Percentiles rank a stretch among this genome's conserved stretches.
phyloP scores from a whole-genome alignment of 2,329 filamentous ascomycete species.

The Cladorrhinum sp. region DNA sequence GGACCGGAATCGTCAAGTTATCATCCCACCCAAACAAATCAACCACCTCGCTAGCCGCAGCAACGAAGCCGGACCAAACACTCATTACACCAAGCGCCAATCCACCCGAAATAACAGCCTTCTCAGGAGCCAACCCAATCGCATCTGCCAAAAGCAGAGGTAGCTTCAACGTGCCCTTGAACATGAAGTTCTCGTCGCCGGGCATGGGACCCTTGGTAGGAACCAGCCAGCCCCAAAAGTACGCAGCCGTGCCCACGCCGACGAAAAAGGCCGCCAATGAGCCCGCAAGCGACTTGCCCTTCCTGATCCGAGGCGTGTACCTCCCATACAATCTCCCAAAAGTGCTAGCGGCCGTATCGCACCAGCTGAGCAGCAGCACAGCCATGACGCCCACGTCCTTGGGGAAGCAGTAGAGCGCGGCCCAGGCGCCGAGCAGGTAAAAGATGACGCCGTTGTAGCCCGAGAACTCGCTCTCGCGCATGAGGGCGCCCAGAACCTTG shows the following conservation, averaged over 20 bases:
- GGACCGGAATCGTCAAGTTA: conserved; percentile 91
- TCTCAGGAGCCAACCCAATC: conserved; percentile 58
- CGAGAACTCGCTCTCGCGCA: conserved; percentile 93
- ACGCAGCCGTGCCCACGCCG: conserved; percentile 75
- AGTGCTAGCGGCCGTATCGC: conserved; percentile 93
- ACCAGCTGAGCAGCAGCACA: conserved; percentile 91
- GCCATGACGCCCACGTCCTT: conserved; percentile 92
- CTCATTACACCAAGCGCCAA: conserved; percentile 78
- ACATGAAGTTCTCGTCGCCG: conserved; percentile 76
- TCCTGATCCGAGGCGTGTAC: conserved; percentile 80
- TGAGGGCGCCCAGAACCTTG: conserved; percentile 77
- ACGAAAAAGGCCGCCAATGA: conserved; percentile 79
- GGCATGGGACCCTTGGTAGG: conserved; percentile 64
- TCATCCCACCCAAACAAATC: conserved; percentile 95
- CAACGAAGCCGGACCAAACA: conserved; percentile 82
- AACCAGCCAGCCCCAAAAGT: conserved; percentile 86
- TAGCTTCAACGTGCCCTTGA: conserved; percentile 71
- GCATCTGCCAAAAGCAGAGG: conserved; percentile 57
- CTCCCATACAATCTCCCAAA: conserved; percentile 87
- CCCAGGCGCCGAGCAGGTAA: conserved; percentile 88
- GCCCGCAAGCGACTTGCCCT: conserved; percentile 88
- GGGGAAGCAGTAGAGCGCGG: conserved; percentile 79
- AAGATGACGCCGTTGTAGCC: conserved; percentile 97
- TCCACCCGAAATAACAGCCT: conserved; percentile 64
- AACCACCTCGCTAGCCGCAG: conserved; percentile 83